phyloP scores from a whole-genome alignment of 2,329 filamentous ascomycete species.

The Thermothelomyces thermophilus region DNA sequence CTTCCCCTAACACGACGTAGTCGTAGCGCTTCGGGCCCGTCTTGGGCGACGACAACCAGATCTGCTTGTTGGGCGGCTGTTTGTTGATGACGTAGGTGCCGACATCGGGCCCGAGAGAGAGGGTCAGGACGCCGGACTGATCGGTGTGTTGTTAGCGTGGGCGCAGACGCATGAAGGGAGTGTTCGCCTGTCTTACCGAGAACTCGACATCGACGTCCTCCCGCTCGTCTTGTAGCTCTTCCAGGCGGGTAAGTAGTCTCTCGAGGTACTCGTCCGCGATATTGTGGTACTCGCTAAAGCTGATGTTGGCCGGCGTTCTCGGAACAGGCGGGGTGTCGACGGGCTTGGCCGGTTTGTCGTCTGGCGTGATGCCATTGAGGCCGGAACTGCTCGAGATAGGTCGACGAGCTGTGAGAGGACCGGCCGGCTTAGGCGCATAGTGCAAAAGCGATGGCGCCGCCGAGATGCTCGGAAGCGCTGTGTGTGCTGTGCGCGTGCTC shows the following conservation, averaged over 20 bases:
- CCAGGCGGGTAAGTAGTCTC: constrained; percentile 50
- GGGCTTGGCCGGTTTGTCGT: constrained; percentile 40
- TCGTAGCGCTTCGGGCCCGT: constrained; percentile 93
- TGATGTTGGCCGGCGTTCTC: constrained; percentile 53
- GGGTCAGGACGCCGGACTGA: constrained; percentile 78
- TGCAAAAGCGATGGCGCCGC: neutral
- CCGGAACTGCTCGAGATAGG: constrained; percentile 31
- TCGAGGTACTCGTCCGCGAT: constrained; percentile 70
- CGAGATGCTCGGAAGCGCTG: constrained; percentile 18
- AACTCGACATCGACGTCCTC: constrained; percentile 85
- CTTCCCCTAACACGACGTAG: constrained; percentile 69
- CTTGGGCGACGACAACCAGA: constrained; percentile 89
- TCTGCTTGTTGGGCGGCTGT: constrained; percentile 94
- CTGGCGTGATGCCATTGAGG: constrained; percentile 50
- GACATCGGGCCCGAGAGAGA: constrained; percentile 55
- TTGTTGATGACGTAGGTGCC: constrained; percentile 97
- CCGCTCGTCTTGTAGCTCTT: constrained; percentile 65
- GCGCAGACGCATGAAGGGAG: neutral
- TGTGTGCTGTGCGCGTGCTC: constrained; percentile 22
- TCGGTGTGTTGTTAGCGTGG: constrained; percentile 10
- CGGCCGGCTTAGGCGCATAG: constrained; percentile 7
- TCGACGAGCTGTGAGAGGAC: neutral
- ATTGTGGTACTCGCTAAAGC: constrained; percentile 66
- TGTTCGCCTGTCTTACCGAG: constrained; percentile 53
- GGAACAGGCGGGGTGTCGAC: constrained; percentile 34